Evolutionary conservation across 305 asterid species (phyloP), one percentile per base, ranked within the genome.

Genomic region (Fraxinus velutina): DNA sequence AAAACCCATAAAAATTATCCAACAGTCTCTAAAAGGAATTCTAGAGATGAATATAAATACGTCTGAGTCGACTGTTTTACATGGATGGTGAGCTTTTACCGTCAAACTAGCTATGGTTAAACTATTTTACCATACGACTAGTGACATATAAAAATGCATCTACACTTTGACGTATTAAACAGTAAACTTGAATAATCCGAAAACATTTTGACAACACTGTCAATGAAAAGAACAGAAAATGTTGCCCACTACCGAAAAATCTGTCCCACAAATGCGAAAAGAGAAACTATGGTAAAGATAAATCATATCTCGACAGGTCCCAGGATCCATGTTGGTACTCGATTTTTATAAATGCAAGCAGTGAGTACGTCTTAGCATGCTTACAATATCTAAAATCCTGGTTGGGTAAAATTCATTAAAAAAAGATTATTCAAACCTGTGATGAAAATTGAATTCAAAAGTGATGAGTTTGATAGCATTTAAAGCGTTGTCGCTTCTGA

Each of bases 361-460:
- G 32, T 17, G n/a, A 37, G 27, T 36, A 73, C 30, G 4, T 73
- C 36, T 42, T 12, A n/a, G 33, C 64, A 24, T 10, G 36, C 37
- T 75, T 1, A 12, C 15, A 47, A 47, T 47, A 10, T 33, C 52
- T 13, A 4, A 3, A 7, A 75, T 19, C 30, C 34, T 75, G 30
- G 32, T 5, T 22, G 57, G 57, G 5, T 21, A 21, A 9, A 8
- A 37, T 37, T 57, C 8, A 27, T 36, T 9, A 30, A 78, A 73
- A 13, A 42, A 30, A 0, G 12, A 64, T 33, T 22, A 82, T 21
- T 27, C 73, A 44, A 0, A 70, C 82, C 84, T 83, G 86, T 87
- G 88, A 87, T 8, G 30, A 78, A 71, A 62, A 83, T 82, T 80
- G 62, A 68, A 80, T 44, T 75, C 83, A 73, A 81, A 70, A 78